These are phyloP conservation scores for Tetrastigma voinierianum DNA, from an alignment of 164 flowering plant genomes.

Conservation along the genomic window DNA sequence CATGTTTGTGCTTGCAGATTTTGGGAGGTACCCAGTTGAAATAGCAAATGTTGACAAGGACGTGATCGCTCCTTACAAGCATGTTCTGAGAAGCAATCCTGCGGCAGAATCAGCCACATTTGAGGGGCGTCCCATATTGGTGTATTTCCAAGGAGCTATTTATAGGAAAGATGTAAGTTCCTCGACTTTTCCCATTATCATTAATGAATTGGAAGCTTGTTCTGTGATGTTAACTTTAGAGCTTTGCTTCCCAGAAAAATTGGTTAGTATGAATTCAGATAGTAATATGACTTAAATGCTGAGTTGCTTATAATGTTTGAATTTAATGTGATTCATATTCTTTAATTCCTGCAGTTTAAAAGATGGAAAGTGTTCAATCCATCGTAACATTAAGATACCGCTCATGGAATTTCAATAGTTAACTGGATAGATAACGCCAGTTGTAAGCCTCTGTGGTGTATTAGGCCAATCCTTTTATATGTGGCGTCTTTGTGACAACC, in stretches of 20 bases:
- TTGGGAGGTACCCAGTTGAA: slow-evolving; percentile 71
- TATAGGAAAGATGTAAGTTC: slow-evolving; percentile 91
- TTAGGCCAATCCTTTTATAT: too few relatives aligned
- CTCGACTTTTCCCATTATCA: not conserved
- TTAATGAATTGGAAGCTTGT: not conserved
- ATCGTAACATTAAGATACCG: too few relatives aligned
- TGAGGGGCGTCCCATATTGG: slow-evolving; percentile 50
- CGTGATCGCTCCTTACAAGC: slow-evolving; percentile 86
- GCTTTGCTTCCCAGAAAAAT: not conserved
- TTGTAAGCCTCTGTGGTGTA: too few relatives aligned
- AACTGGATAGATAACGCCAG: too few relatives aligned
- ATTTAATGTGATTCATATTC: not conserved
- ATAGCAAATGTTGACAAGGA: slow-evolving; percentile 80
- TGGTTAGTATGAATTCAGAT: not conserved
- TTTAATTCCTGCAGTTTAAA: not conserved
- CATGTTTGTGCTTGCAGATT: slow-evolving; percentile 90
- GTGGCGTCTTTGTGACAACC: too few relatives aligned
- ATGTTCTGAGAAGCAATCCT: slow-evolving; percentile 50
- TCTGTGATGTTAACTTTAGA: not conserved
- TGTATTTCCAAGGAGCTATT: slow-evolving; percentile 86
- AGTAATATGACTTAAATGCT: not conserved
- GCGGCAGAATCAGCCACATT: slow-evolving; percentile 45
- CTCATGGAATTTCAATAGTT: too few relatives aligned
- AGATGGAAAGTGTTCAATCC: too few relatives aligned
- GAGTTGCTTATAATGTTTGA: not conserved